A percentile compares a stretch with the other conserved stretches of the same genome.
Conservation (phyloP, 140 eudicot species). For the Oenanthe javanica region DNA sequence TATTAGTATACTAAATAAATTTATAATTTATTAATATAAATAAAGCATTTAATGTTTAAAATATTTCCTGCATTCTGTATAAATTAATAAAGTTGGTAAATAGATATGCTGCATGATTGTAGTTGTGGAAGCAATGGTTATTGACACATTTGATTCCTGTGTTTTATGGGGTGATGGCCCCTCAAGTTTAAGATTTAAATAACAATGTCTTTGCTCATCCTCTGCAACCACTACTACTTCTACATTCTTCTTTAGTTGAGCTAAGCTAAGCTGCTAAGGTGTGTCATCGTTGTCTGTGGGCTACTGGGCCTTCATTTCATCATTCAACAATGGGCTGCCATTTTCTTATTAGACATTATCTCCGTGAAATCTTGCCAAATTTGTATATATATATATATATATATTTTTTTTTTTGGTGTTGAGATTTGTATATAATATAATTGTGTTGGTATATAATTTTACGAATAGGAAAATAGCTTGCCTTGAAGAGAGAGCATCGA, state of each 20-base stretch:
- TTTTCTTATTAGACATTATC: not conserved
- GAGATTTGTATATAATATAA: no score
- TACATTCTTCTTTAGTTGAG: constrained; percentile 37
- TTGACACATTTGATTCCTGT: not conserved
- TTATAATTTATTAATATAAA: not conserved
- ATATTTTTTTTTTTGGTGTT: no score
- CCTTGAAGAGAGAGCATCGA: no score
- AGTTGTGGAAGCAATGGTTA: not conserved
- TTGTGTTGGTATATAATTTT: no score
- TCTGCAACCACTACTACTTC: constrained; percentile 16
- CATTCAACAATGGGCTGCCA: constrained; percentile 25
- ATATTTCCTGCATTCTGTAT: no score
- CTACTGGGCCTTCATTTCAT: constrained; percentile 10
- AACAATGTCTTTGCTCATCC: constrained; percentile 10
- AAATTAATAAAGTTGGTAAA: no score
- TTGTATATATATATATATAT: no score
- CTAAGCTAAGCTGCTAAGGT: constrained; percentile 10
- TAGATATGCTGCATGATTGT: not conserved
- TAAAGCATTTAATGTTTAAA: not conserved
- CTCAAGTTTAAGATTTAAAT: not conserved
- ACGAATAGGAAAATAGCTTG: no score
- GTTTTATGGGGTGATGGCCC: not conserved
- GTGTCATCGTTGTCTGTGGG: constrained; percentile 2
- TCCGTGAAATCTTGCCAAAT: not conserved
- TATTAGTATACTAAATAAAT: no score